Percentiles rank a stretch among this genome's conserved stretches.
Conservation (phyloP, 2,329 filamentous ascomycete species). For the Calycina marina region DNA sequence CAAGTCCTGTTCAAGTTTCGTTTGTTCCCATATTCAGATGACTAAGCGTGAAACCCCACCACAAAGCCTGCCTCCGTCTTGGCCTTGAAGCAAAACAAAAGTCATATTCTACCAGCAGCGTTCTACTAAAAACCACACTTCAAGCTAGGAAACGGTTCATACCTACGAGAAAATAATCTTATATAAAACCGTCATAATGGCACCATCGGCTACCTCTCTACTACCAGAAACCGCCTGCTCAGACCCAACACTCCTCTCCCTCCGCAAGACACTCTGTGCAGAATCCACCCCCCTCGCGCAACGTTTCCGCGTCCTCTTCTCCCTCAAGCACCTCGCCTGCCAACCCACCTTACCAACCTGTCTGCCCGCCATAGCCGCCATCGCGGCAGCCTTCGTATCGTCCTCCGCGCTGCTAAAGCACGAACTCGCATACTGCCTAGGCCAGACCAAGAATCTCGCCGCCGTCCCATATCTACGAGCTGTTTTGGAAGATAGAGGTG, state of each 20-base stretch:
- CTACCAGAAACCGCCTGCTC: conserved; percentile 7
- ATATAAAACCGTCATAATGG: too few relatives aligned
- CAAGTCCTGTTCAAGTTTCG: too few relatives aligned
- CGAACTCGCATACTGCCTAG: conserved; percentile 92
- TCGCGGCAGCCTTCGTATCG: conserved; percentile 73
- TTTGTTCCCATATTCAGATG: too few relatives aligned
- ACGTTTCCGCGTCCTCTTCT: conserved; percentile 94
- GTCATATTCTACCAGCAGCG: too few relatives aligned
- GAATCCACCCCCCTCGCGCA: conserved; percentile 72
- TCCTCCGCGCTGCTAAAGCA: conserved; percentile 88
- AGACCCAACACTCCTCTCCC: conserved; percentile 26
- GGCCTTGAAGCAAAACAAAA: too few relatives aligned
- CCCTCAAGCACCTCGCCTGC: conserved; percentile 82
- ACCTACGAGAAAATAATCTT: too few relatives aligned
- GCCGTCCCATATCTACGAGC: conserved; percentile 58
- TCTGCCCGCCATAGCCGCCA: conserved; percentile 54
- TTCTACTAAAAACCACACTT: too few relatives aligned
- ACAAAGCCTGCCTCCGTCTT: too few relatives aligned
- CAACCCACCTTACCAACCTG: conserved; percentile 42
- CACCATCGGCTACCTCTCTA: conserved; percentile 3
- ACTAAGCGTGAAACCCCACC: too few relatives aligned
- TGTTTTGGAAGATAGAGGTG: conserved; percentile 62
- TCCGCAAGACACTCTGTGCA: conserved; percentile 64
- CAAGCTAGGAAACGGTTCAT: too few relatives aligned
- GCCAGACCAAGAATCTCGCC: conserved; percentile 68